Evolutionary conservation across 331 rosid genomes (phyloP).

Genomic region (Acacia pycnantha): DNA sequence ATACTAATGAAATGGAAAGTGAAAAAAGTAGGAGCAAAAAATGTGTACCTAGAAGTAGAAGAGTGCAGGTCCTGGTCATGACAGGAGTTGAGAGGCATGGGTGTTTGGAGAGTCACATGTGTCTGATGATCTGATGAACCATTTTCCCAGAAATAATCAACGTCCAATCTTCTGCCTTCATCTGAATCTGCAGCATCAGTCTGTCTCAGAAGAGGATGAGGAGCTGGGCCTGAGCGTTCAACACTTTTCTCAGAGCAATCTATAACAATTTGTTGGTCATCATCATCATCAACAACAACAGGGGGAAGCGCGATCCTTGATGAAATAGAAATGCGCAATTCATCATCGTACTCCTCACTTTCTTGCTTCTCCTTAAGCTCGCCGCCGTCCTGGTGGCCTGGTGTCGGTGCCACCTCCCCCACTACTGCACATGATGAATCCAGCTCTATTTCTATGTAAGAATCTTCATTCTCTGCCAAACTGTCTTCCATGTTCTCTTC

Average conservation of each 20-base stretch:
- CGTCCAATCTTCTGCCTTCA: neutral
- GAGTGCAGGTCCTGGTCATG: neutral
- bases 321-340: slow-evolving; percentile 55
- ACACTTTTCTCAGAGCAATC: neutral
- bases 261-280: neutral
- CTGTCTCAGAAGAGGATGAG: neutral
- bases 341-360: neutral
- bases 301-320: slow-evolving; percentile 30
- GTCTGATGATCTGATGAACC: neutral
- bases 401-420: neutral
- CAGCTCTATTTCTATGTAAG: slow-evolving; percentile 6
- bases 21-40: neutral
- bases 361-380: neutral
- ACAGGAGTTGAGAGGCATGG: neutral
- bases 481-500: neutral
- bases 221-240: neutral
- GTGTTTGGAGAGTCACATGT: neutral
- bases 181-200: neutral
- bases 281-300: neutral
- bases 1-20: neutral
- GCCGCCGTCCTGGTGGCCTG: neutral
- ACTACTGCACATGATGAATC: neutral
- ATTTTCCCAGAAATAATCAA: neutral
- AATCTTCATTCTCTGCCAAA: neutral
- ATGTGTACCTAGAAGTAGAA: neutral